Percentiles rank a stretch among this genome's conserved stretches.
phyloP scores from a whole-genome alignment of 78 protist genomes.

The slime mould (Dictyostelium discoideum) region DNA sequence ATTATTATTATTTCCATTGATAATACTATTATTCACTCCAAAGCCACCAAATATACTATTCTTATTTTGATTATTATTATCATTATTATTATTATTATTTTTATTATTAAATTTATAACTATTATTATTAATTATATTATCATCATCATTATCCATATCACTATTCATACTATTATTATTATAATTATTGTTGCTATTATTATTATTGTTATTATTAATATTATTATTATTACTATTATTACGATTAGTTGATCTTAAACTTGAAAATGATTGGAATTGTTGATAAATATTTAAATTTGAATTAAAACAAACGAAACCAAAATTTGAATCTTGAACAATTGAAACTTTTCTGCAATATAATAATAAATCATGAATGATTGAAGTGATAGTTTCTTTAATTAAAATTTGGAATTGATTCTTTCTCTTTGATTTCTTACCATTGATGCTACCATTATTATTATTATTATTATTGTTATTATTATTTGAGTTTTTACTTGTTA shows the following conservation, averaged over 20 bases:
- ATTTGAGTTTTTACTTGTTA: neutral
- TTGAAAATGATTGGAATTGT: neutral
- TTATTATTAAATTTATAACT: neutral
- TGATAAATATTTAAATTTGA: constrained; percentile 17
- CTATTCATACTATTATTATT: neutral
- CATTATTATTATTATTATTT: neutral
- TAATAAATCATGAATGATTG: constrained; percentile 9
- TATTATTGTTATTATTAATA: neutral
- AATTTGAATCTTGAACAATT: constrained; percentile 7
- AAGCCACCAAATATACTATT: neutral
- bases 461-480: neutral
- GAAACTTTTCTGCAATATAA: constrained; percentile 71
- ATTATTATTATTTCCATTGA: neutral
- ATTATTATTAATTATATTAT: neutral
- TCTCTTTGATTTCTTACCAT: neutral
- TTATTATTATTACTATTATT: neutral
- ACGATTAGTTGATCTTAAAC: neutral
- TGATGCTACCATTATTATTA: neutral
- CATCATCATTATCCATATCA: neutral
- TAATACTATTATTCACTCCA: neutral
- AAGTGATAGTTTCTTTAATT: neutral
- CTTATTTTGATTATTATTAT: neutral
- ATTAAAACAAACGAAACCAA: constrained; percentile 52
- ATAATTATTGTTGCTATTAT: neutral
- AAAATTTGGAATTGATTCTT: constrained; percentile 42